phyloP scores from a whole-genome alignment of 192 early-diverging fungal species.

The Kickxella alabastrina region DNA sequence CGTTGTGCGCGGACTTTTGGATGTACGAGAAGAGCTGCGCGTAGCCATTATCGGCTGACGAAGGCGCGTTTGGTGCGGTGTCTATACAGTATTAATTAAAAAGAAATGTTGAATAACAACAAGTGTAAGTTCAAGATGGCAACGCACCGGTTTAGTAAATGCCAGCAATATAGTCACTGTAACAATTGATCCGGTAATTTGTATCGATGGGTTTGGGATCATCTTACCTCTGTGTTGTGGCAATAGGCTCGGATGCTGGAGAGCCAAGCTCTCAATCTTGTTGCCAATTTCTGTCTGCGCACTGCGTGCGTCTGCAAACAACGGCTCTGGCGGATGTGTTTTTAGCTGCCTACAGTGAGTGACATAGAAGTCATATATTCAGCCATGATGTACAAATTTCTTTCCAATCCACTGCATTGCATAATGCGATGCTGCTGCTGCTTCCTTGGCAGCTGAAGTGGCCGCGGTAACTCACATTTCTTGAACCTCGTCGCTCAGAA shows the following conservation, averaged over 20 bases:
- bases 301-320: constrained; percentile 1
- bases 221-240: constrained; percentile 3
- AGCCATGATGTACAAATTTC: not conserved
- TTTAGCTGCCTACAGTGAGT: constrained; percentile 6
- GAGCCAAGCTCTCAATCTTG: constrained; percentile 8
- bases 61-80: not conserved
- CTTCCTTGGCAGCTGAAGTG: not conserved
- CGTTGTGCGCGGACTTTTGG: constrained; percentile 6
- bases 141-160: no score
- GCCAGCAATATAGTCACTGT: not conserved
- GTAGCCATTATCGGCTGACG: constrained; percentile 11
- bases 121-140: no score
- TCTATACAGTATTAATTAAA: not conserved
- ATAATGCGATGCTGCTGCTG: no score
- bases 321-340: not conserved
- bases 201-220: not conserved
- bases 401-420: no score
- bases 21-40: constrained; percentile 22
- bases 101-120: not conserved
- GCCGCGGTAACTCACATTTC: constrained; percentile 22
- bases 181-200: no score
- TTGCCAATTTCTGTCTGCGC: not conserved
- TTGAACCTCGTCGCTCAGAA: constrained; percentile 23
- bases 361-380: no score
- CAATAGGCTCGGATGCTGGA: constrained; percentile 10